Evolutionary conservation across 1,284 basidiomycete genomes (phyloP), one percentile per base, ranked within the genome.

Genomic region (Bjerkandera adusta): DNA sequence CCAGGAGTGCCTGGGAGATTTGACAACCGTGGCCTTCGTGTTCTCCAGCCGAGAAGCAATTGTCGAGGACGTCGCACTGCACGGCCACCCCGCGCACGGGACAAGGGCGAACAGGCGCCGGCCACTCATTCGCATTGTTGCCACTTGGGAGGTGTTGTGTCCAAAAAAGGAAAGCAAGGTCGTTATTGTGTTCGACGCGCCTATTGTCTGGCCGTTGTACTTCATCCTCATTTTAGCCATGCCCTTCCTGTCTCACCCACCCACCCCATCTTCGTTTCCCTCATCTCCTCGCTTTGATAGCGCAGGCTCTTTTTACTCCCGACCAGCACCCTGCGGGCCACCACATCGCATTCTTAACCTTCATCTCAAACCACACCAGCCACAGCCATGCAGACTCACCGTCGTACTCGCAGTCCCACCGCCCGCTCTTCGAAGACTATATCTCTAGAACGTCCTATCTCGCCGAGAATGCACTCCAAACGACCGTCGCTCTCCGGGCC

Each of bases 401-500:
- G 26, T 36, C 40, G 40, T 20, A 43, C 41, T 15, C 36, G 36
- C 4, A 37, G 39, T n/a, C 51, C 48, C 20, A 43, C 45, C 21
- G 29, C 50, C 27, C 33, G 40, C 30, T 52, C 48, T 21, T 34
- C 43, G 29, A 45, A 52, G 36, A 46, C 41, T 30, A 18, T 45
- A 20, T 51, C 58, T 25, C 57, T 56, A 20, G 51, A 57, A 8
- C 59, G 51, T 30, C 58, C 52, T 26, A 54, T 54, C n/a, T 48
- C 29, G 22, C 46, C 43, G 25, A 49, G 47, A 36, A 45, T 42
- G 27, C 21, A 43, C 15, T 27, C 50, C n/a, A 57, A 56, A 49
- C 50, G 64, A 1, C 66, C 66, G 10, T 69, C 68, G 4, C 52
- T 69, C 12, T 53, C 61, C 2, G 62, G 54, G 32, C 63, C 65